Conservation (phyloP, 2,329 filamentous ascomycete genomes). For the Penicillium verrucosum region DNA sequence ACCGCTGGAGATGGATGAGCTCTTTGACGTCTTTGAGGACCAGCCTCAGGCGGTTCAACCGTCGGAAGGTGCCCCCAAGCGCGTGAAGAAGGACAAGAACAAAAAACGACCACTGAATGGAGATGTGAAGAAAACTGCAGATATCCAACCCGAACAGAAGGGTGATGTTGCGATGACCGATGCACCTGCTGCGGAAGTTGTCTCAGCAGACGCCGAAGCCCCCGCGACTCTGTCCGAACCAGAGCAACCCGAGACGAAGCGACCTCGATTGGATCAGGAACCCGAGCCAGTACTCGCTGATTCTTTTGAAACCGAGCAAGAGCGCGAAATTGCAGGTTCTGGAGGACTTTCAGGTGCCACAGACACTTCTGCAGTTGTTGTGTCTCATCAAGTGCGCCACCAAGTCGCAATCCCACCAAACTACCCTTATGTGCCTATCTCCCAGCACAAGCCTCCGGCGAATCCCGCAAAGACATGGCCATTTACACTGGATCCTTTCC, state of each 20-base stretch:
- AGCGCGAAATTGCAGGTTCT: conserved; percentile 79
- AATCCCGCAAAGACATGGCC: conserved; percentile 79
- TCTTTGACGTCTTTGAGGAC: conserved; percentile 80
- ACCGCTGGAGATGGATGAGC: conserved; percentile 62
- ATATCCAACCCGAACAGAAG: conserved; percentile 30
- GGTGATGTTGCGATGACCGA: conserved; percentile 25
- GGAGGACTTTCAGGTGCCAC: conserved; percentile 63
- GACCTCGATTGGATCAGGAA: conserved; percentile 55
- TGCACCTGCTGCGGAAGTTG: conserved; percentile 16
- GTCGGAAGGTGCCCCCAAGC: conserved; percentile 33
- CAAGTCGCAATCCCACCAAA: conserved; percentile 93
- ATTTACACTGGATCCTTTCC: conserved; percentile 95
- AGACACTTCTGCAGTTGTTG: conserved; percentile 65
- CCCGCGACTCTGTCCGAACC: conserved; percentile 29
- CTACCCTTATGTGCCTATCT: conserved; percentile 92
- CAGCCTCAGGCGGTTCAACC: conserved; percentile 49
- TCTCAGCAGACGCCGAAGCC: conserved; percentile 15
- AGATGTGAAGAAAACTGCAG: conserved; percentile 58
- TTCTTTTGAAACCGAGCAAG: conserved; percentile 91
- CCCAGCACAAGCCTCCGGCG: conserved; percentile 84
- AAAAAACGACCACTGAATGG: conserved; percentile 88
- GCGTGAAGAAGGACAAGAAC: conserved; percentile 57
- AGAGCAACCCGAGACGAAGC: conserved; percentile 45
- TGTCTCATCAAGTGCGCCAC: conserved; percentile 97
- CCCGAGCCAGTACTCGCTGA: conserved; percentile 83